Evolutionary conservation across 805 yeast species (phyloP), one percentile per base, ranked within the genome.

Genomic region (Aciculoconidium aculeatum): DNA sequence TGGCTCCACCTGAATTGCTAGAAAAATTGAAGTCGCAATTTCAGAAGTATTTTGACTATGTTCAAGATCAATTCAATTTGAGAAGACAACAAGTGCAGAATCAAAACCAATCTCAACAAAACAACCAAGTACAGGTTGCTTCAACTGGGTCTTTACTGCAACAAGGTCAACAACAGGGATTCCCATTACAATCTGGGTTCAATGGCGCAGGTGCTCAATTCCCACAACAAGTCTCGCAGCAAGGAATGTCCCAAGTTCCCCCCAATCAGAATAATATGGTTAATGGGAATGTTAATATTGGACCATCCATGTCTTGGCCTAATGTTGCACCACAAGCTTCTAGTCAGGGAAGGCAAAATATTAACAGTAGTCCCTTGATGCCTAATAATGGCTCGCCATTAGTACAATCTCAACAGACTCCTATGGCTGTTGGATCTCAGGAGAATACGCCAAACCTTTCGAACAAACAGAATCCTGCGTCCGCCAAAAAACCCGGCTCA

Each of bases 11-110:
- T 10, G 84, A 77, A 26, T 65, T 83, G 22, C 61, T 84, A 30
- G 83, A 75, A 24, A 80, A 77, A 53, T 69, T 86, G 32, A 75
- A 79, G 37, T 59, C 66, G 26, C 94, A 86, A 44, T 77, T 83
- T 33, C 81, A 77, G 32, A 74, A 77, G 48, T 86, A 80, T 48
- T 77, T 81, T 58, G 75, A 75, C 30, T 81, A 74, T 52, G 86
- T 86, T 39, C 75, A 76, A 36, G 84, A 80, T 19, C 84, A 75
- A 40, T 48, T 75, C 34, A 48, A 55, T 15, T 40, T 51, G 5
- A 55, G 65, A 33, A 50, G 58, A 30, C 60, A 60, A 34, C 67
- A 65, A 26, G 39, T 53, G 30, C 51, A 50, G 25, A 48, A 49
- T 17, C 53, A 23, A 23, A 11, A 5, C 15, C 23, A 15, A 21